Base-by-base conservation (phyloP, 257 asterid genomes). In the Parsonsia alboflavescens region DNA sequence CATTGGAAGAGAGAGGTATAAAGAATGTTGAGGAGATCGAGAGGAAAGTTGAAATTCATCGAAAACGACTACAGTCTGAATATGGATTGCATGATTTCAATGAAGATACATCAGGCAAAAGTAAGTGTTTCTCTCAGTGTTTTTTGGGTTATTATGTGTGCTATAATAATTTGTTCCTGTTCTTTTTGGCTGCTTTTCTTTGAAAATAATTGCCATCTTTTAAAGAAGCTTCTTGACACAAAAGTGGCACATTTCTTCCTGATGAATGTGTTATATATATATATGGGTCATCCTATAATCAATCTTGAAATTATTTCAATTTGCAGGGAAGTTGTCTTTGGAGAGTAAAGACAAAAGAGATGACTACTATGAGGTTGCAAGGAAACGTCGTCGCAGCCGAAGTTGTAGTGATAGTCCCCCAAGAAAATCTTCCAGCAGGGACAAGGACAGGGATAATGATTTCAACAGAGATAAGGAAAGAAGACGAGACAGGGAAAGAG, bases 1-100 rank as follows among this genome's bases (percentile, higher is more conserved):
- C 93, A 80, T 96, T 93, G 79, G 98, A 89, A 85, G 97, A 93
- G 68, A 85, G 84, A 74, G 97, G 97, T 67, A 72, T 85, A 68
- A 88, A 78, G 74, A 78, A 71, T 76, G 48, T 80, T 0, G 96
- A 91, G 70, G 98, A 89, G 77, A 89, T 93, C 46, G 97, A 91
- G 86, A 87, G 80, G 76, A 91, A 89, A 82, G 92, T 93, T 73
- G 90, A 89, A 77, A 80, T 71, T 36, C 96, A 82, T 77, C 82
- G 91, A 76, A 86, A 83, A 78, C 87, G 78, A 67, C 86, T 93
- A 75, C 89, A 79, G 74, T 88, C 88, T 69, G 96, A 88, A 78
- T 93, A 84, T 76, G 97, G 96, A 61, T 76, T 93, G 50, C 77
- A 86, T 75, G 82, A 83, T 81, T 79, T 80, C 73, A 82, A 78